Base-by-base conservation (phyloP, 1,139 yeast species). In the Blastobotrys proliferans region DNA sequence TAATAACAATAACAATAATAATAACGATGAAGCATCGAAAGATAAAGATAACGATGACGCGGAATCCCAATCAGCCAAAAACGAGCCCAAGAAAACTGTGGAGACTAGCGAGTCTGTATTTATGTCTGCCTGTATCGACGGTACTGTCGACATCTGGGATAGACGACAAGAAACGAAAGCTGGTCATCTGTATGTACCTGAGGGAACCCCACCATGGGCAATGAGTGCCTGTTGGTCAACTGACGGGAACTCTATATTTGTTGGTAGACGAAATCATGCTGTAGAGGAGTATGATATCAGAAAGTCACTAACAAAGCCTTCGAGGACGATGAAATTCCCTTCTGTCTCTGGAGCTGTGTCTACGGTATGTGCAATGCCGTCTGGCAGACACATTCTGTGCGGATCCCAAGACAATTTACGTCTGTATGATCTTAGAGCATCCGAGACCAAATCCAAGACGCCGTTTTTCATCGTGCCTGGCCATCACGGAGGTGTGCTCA, bases 371-470 rank as follows among this genome's bases (percentile, higher is more conserved):
- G 74, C 95, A 4, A 70, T 92, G 76, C 96, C 96, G 1, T 88
- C 88, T 57, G 77, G 77, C 40, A 73, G 81, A 50, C 92, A 84
- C 58, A 57, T 92, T 13, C 67, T 92, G 14, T 87, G 96, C 64
- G 97, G 95, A 0, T 87, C 96, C 1, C 76, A 76, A 53, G 99
- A 92, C 61, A 94, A 94, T 58, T 81, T 92, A 32, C 72, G 99
- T 54, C 68, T 92, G 34, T 92, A 86, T 64, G 92, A 88, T 56
- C 68, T 88, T 51, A 71, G 78, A 43, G 67, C 80, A 17, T 71
- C 74, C 24, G 20, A 13, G 5, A 49, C 63, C 5, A 55, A 60
- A 26, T 57, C 61, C 47, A 51, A 59, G 22, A 62, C 64, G 27
- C 81, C 83, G 16, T 77, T 78, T 54, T 58, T 70, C 47, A 76